Percentiles rank a stretch among this genome's conserved stretches.
These are phyloP conservation scores for Solanum phureja DNA, from an alignment of 257 asterid genomes.

Conservation along the genomic window DNA sequence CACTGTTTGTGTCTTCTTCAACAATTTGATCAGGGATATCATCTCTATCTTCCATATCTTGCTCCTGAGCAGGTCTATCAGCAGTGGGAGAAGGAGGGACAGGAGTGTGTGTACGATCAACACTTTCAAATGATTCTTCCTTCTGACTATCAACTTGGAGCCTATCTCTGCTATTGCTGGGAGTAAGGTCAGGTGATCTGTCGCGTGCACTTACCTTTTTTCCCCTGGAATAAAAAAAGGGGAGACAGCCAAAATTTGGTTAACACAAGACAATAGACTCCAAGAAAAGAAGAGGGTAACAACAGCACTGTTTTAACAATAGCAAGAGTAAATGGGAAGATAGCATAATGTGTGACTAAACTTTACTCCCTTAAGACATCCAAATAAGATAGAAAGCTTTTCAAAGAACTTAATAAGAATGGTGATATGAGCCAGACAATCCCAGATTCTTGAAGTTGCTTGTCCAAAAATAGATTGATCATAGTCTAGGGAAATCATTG, in stretches of 20 bases:
- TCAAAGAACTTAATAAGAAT: neutral
- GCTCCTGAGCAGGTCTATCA: constrained; percentile 36
- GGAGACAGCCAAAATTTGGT: neutral
- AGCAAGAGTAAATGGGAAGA: neutral
- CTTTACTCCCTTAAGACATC: neutral
- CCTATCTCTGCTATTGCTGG: constrained; percentile 26
- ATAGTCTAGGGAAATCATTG: neutral
- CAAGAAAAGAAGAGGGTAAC: neutral
- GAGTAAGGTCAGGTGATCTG: constrained; percentile 31
- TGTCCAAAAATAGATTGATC: neutral
- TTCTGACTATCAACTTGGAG: constrained; percentile 18
- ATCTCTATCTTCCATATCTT: constrained; percentile 28
- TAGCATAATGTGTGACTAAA: neutral
- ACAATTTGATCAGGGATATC: constrained; percentile 28
- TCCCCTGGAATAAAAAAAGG: constrained; percentile 23
- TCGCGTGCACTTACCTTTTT: constrained; percentile 31
- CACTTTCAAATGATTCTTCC: constrained; percentile 38
- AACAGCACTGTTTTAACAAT: neutral
- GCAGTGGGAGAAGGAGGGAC: constrained; percentile 30
- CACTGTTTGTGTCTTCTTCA: constrained; percentile 29
- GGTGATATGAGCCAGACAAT: neutral
- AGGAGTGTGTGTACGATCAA: constrained; percentile 35
- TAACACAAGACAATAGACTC: neutral
- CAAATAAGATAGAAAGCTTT: neutral
- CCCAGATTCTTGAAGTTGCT: neutral